Conservation (phyloP, 192 early-diverging fungal genomes). For the Coemansia sp. region DNA sequence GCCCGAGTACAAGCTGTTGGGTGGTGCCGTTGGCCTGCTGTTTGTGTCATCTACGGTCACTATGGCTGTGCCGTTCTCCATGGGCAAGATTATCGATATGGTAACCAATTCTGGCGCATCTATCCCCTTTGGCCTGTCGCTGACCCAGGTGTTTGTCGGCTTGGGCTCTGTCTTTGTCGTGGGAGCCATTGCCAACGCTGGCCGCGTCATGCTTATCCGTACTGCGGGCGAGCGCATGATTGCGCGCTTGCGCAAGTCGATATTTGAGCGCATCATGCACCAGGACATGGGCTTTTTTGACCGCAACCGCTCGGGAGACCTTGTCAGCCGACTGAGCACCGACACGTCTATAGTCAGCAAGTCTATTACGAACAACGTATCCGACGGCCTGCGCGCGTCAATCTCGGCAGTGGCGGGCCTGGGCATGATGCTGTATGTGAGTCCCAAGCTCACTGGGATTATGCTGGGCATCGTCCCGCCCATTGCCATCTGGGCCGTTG, state of each 20-base stretch:
- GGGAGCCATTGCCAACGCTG: constrained; percentile 62
- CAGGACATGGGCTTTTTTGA: constrained; percentile 72
- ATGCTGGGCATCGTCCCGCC: constrained; percentile 79
- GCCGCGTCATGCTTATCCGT: constrained; percentile 62
- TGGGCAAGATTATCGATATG: constrained; percentile 71
- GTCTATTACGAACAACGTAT: constrained; percentile 73
- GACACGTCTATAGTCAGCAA: constrained; percentile 80
- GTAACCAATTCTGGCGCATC: constrained; percentile 56
- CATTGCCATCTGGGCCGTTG: constrained; percentile 67
- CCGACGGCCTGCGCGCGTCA: constrained; percentile 68
- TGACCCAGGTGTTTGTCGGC: constrained; percentile 58
- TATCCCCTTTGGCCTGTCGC: constrained; percentile 57
- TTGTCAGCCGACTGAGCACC: constrained; percentile 75
- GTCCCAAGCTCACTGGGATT: constrained; percentile 65
- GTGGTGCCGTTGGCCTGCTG: constrained; percentile 61
- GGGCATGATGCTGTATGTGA: constrained; percentile 71
- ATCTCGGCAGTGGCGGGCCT: constrained; percentile 64
- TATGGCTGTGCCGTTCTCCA: constrained; percentile 68
- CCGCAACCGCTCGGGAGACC: constrained; percentile 66
- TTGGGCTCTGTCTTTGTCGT: constrained; percentile 58
- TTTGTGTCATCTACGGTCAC: constrained; percentile 65
- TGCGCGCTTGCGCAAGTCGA: constrained; percentile 51
- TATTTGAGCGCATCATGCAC: constrained; percentile 60
- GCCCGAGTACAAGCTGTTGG: constrained; percentile 51
- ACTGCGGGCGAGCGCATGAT: constrained; percentile 64